Evolutionary conservation across 352 stramenopile species (phyloP).

Genomic region (Plasmopara halstedii): DNA sequence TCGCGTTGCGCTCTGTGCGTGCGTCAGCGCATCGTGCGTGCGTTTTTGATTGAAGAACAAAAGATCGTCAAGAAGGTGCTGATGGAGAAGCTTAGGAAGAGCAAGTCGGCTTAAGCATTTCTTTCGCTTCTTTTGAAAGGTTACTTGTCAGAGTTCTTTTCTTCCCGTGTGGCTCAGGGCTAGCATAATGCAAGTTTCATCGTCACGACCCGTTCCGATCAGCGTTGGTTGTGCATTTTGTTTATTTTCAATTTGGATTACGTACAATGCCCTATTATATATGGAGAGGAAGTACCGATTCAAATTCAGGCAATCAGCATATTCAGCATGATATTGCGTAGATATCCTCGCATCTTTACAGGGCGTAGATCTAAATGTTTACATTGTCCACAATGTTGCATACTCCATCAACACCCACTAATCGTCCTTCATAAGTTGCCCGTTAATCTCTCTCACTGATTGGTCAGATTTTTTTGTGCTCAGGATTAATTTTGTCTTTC

Average conservation of each 20-base stretch:
- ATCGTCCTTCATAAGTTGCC: too few relatives aligned
- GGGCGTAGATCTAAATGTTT: too few relatives aligned
- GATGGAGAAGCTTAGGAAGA: constrained; percentile 89
- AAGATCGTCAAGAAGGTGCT: constrained; percentile 99
- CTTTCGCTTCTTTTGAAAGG: constrained; percentile 1
- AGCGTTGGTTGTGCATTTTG: not conserved
- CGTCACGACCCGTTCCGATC: constrained; percentile 11
- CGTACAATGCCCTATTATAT: not conserved
- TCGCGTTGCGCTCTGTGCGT: constrained; percentile 92
- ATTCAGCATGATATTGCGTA: not conserved
- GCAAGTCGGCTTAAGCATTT: constrained; percentile 55
- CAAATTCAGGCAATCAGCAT: not conserved
- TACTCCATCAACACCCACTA: too few relatives aligned
- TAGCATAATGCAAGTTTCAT: constrained; percentile 37
- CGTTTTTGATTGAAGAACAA: constrained; percentile 99
- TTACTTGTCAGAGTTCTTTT: constrained; percentile 16
- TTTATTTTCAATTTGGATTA: not conserved
- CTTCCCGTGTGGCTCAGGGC: constrained; percentile 24
- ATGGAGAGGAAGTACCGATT: not conserved
- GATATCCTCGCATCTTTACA: too few relatives aligned
- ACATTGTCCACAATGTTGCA: too few relatives aligned
- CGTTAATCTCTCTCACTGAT: not conserved
- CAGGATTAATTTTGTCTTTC: not conserved
- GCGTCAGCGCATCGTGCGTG: constrained; percentile 93
- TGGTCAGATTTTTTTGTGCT: not conserved